Conservation (phyloP, 805 yeast genomes). For the Monosporozyma unispora region DNA sequence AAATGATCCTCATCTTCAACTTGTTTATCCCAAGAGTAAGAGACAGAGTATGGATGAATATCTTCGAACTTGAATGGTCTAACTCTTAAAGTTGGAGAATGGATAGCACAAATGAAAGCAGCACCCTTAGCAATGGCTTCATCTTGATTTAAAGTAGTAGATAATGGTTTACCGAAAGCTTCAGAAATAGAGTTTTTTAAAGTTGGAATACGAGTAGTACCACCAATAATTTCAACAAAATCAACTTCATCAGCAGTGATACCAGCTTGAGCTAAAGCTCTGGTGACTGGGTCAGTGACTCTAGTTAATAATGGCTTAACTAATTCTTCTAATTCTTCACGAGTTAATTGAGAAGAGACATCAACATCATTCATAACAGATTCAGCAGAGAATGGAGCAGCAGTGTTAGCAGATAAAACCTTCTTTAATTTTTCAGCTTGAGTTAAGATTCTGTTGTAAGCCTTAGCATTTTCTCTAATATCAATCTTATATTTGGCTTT, state of each 20-base stretch:
- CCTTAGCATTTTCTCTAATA: constrained; percentile 85
- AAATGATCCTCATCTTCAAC: constrained; percentile 84
- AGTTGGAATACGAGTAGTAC: constrained; percentile 95
- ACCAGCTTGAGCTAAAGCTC: constrained; percentile 75
- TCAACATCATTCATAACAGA: constrained; percentile 96
- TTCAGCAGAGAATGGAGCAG: constrained; percentile 92
- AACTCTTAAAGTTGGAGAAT: constrained; percentile 96
- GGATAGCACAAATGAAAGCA: constrained; percentile 97
- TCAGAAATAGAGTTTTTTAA: constrained; percentile 74
- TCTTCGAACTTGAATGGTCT: constrained; percentile 99
- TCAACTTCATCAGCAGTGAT: constrained; percentile 67
- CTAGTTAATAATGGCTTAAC: constrained; percentile 74
- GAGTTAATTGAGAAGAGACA: constrained; percentile 76
- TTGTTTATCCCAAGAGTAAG: constrained; percentile 91
- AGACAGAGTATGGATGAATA: constrained; percentile 80
- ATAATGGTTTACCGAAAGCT: constrained; percentile 75
- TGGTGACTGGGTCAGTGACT: constrained; percentile 66
- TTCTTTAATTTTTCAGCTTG: constrained; percentile 93
- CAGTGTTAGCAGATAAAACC: constrained; percentile 89
- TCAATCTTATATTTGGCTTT: constrained; percentile 88
- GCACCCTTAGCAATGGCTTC: constrained; percentile 99
- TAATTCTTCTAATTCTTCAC: constrained; percentile 89
- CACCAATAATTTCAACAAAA: constrained; percentile 93
- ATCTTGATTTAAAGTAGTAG: constrained; percentile 95
- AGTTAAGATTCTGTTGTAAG: constrained; percentile 82